Percentiles rank a stretch among this genome's conserved stretches.
These are phyloP conservation scores for Raffaelea ambrosiae DNA, from an alignment of 2,329 filamentous ascomycete genomes.

Conservation along the genomic window DNA sequence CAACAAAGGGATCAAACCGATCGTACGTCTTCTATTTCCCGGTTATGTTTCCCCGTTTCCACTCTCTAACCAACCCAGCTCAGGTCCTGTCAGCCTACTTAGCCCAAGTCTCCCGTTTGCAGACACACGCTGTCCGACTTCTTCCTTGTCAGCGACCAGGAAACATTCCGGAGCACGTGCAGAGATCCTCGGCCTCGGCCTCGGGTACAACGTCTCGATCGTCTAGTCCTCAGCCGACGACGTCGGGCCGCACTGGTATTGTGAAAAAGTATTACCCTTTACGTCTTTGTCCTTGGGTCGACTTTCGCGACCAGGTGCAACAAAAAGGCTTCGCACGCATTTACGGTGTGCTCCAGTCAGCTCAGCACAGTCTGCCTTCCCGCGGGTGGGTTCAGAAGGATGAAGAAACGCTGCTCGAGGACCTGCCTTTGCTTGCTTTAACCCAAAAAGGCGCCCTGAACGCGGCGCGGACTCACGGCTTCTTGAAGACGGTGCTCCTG, in stretches of 20 bases:
- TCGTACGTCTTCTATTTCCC: neutral
- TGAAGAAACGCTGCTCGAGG: constrained; percentile 3
- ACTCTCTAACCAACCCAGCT: constrained; percentile 2
- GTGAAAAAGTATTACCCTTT: constrained; percentile 1
- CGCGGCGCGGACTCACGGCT: constrained; percentile 1
- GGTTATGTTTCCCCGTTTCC: neutral
- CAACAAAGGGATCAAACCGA: neutral
- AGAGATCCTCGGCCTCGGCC: constrained; percentile 1
- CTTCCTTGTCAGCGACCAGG: neutral
- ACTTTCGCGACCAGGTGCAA: constrained; percentile 35
- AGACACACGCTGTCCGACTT: constrained; percentile 4
- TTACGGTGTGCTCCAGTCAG: neutral
- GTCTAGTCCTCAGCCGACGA: constrained; percentile 3
- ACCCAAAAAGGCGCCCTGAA: constrained; percentile 1
- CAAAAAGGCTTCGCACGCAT: constrained; percentile 20
- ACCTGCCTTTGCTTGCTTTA: constrained; percentile 2
- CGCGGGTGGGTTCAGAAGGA: constrained; percentile 1
- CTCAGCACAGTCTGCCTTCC: neutral
- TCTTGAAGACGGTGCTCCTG: constrained; percentile 2
- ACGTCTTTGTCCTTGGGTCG: constrained; percentile 28
- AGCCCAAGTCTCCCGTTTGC: constrained; percentile 6
- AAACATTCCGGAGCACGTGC: constrained; percentile 2
- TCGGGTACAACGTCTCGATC: constrained; percentile 1
- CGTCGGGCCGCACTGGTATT: constrained; percentile 2
- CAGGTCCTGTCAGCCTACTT: constrained; percentile 4